Percentiles rank a stretch among this genome's conserved stretches.
Evolutionary conservation across 176 grass and related monocot species (phyloP).

Genomic region (Hyparrhenia diplandra): DNA sequence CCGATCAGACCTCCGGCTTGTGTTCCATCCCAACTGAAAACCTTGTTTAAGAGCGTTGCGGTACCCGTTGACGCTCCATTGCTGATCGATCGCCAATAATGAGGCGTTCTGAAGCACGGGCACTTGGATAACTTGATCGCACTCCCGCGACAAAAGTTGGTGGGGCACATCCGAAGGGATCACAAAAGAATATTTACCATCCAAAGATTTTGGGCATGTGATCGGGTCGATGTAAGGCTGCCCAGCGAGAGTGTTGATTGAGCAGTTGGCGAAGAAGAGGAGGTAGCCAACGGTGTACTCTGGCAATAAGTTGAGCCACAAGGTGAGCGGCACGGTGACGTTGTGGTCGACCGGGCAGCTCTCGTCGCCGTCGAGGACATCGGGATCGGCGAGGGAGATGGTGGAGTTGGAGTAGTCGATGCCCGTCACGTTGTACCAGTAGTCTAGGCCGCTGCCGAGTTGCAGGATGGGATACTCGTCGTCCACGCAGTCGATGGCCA

Average conservation of each 20-base stretch:
- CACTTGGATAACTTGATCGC: too few relatives aligned
- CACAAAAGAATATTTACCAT: not conserved
- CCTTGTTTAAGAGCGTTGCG: too few relatives aligned
- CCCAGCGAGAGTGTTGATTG: accelerated
- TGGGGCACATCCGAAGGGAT: not conserved
- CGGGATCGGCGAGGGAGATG: not conserved
- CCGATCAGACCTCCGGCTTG: too few relatives aligned
- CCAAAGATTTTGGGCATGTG: not conserved
- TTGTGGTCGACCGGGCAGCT: constrained; percentile 5
- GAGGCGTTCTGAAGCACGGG: too few relatives aligned
- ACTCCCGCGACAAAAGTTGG: accelerated
- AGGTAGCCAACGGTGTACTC: not conserved
- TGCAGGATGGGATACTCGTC: not conserved
- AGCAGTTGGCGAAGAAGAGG: not conserved
- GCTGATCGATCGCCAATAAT: too few relatives aligned
- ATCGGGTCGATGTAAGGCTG: not conserved
- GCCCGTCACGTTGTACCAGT: not conserved
- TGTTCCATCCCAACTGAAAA: too few relatives aligned
- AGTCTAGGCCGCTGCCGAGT: not conserved
- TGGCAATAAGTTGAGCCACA: not conserved
- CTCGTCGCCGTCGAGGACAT: accelerated
- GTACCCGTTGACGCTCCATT: too few relatives aligned
- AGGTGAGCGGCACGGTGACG: not conserved
- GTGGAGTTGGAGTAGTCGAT: not conserved
- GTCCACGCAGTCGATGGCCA: not conserved